phyloP scores from a whole-genome alignment of 495 filamentous ascomycete genomes.

The Bryoglossum gracile region DNA sequence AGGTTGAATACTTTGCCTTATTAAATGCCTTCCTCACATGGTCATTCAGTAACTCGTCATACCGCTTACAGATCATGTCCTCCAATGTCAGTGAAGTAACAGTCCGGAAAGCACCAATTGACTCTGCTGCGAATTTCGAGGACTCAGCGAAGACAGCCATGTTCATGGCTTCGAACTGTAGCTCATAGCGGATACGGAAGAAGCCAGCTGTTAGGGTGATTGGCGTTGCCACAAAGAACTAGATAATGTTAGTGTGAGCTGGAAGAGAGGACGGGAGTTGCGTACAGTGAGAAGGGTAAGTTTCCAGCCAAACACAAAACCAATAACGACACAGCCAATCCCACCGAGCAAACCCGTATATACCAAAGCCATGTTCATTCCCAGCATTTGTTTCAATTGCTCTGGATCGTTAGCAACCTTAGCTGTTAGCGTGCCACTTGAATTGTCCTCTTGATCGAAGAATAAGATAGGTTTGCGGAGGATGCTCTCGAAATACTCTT shows the following conservation, averaged over 20 bases:
- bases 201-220: slow-evolving; percentile 43
- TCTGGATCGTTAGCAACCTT: slow-evolving; percentile 50
- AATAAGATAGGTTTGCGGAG: slow-evolving; percentile 51
- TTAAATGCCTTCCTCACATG: slow-evolving; percentile 45
- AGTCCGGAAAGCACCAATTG: slow-evolving; percentile 48
- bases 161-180: slow-evolving; percentile 44
- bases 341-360: slow-evolving; percentile 43
- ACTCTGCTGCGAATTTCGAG: slow-evolving; percentile 50
- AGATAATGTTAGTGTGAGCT: neutral
- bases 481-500: slow-evolving; percentile 52
- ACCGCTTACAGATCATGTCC: slow-evolving; percentile 40
- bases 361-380: slow-evolving; percentile 45
- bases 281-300: slow-evolving; percentile 34
- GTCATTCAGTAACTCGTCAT: slow-evolving; percentile 40
- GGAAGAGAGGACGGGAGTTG: neutral
- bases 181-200: slow-evolving; percentile 45
- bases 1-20: slow-evolving; percentile 42
- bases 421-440: slow-evolving; percentile 53
- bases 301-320: slow-evolving; percentile 52
- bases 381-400: slow-evolving; percentile 55
- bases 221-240: slow-evolving; percentile 40
- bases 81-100: slow-evolving; percentile 50
- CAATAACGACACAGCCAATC: slow-evolving; percentile 40
- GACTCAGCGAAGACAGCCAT: slow-evolving; percentile 46
- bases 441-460: slow-evolving; percentile 57